These are phyloP conservation scores for Corylus americana DNA, from an alignment of 306 rosid genomes.

Conservation along the genomic window DNA sequence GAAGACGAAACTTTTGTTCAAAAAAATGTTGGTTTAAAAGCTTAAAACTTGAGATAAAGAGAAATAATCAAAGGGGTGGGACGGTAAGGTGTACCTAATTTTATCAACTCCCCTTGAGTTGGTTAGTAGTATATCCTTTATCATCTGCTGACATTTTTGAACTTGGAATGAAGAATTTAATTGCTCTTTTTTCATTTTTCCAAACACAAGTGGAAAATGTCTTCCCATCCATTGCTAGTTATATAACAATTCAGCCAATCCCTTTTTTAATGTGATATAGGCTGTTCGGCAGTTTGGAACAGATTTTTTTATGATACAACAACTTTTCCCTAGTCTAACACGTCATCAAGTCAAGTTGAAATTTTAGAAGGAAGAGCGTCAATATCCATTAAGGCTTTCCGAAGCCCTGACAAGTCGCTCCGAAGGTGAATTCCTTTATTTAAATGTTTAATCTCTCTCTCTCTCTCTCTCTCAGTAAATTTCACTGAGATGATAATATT, in stretches of 20 bases:
- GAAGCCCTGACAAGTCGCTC: constrained; percentile 59
- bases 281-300: constrained; percentile 74
- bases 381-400: constrained; percentile 50
- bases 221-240: background rate
- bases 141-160: background rate
- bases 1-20: background rate
- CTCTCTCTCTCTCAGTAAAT: background rate
- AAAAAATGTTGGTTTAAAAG: background rate
- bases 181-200: background rate
- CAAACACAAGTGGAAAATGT: constrained; percentile 8
- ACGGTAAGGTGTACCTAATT: background rate
- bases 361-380: constrained; percentile 75
- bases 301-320: constrained; percentile 75
- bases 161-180: background rate
- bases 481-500: background rate
- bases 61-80: background rate
- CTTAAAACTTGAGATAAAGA: constrained; percentile 3
- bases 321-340: constrained; percentile 65
- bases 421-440: constrained; percentile 48
- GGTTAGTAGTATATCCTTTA: background rate
- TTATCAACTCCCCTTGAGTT: background rate
- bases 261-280: constrained; percentile 33
- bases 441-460: constrained; percentile 18
- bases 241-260: constrained; percentile 4
- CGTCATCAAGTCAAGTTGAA: constrained; percentile 72